These are phyloP conservation scores for Cylindrodendrum hubeiense DNA, from an alignment of 2,329 filamentous ascomycete genomes.

Conservation along the genomic window DNA sequence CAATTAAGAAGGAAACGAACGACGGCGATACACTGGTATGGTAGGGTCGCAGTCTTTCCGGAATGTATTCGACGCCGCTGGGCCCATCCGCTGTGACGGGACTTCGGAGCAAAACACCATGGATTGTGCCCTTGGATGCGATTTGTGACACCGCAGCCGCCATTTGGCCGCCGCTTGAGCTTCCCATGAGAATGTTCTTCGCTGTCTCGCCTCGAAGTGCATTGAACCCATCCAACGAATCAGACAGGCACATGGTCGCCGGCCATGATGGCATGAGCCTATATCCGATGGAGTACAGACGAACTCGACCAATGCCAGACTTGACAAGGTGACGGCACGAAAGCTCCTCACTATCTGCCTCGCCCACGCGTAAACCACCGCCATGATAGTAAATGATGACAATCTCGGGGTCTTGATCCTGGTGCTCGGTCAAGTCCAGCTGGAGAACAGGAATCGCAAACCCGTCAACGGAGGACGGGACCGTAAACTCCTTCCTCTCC, in stretches of 20 bases:
- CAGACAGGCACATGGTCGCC: constrained; percentile 55
- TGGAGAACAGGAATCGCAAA: constrained; percentile 53
- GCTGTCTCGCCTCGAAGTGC: constrained; percentile 22
- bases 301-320: constrained; percentile 40
- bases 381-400: constrained; percentile 62
- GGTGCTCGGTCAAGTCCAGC: constrained; percentile 42
- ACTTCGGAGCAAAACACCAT: constrained; percentile 60
- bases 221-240: constrained; percentile 55
- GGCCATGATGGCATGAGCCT: constrained; percentile 56
- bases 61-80: constrained; percentile 52
- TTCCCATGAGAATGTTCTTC: constrained; percentile 55
- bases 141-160: constrained; percentile 58
- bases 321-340: constrained; percentile 58
- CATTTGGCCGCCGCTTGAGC: constrained; percentile 62
- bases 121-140: constrained; percentile 41
- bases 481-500: constrained; percentile 42
- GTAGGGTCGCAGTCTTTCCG: constrained; percentile 46
- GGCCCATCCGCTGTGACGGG: constrained; percentile 62
- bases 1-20: constrained; percentile 53
- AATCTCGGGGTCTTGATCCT: constrained; percentile 29
- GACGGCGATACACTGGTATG: constrained; percentile 55
- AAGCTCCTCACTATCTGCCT: constrained; percentile 63
- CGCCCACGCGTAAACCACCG: constrained; percentile 60
- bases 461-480: constrained; percentile 49
- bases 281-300: constrained; percentile 61